These are phyloP conservation scores for Pholiota microspora DNA, from an alignment of 768 basidiomycete species.

Conservation along the genomic window DNA sequence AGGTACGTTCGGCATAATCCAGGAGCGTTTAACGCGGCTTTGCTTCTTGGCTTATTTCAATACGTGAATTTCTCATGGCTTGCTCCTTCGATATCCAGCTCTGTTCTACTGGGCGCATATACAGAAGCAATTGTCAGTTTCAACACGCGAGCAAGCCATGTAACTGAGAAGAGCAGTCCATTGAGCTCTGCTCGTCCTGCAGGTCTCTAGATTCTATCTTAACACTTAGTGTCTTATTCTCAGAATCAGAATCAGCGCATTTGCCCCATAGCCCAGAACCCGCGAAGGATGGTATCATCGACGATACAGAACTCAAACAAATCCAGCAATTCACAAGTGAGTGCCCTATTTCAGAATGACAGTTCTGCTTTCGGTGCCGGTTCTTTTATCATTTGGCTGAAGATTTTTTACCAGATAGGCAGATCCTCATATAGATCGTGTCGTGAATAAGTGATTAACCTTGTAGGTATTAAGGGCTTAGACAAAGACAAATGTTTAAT, in stretches of 20 bases:
- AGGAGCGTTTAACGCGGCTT: too few species aligned
- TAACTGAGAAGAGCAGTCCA: neutral
- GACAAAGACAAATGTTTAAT: neutral
- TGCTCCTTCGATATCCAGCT: neutral
- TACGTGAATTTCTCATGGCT: neutral
- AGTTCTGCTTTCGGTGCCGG: neutral
- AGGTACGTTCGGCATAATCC: too few species aligned
- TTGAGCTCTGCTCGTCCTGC: neutral
- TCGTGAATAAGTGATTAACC: neutral
- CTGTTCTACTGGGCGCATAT: too few species aligned
- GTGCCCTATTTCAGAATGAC: neutral
- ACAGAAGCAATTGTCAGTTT: neutral
- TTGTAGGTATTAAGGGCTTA: neutral
- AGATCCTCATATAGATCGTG: neutral
- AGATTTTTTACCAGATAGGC: neutral
- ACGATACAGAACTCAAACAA: too few species aligned
- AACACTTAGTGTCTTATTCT: neutral
- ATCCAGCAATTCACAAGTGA: too few species aligned
- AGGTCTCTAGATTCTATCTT: neutral
- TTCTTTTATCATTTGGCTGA: neutral
- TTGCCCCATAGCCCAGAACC: too few species aligned
- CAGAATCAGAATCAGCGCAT: too few species aligned
- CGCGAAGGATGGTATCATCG: too few species aligned
- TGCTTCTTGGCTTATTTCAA: too few species aligned
- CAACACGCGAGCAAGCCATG: neutral